Evolutionary conservation across 495 filamentous ascomycete genomes (phyloP).

Genomic region (Xylaria venustula): DNA sequence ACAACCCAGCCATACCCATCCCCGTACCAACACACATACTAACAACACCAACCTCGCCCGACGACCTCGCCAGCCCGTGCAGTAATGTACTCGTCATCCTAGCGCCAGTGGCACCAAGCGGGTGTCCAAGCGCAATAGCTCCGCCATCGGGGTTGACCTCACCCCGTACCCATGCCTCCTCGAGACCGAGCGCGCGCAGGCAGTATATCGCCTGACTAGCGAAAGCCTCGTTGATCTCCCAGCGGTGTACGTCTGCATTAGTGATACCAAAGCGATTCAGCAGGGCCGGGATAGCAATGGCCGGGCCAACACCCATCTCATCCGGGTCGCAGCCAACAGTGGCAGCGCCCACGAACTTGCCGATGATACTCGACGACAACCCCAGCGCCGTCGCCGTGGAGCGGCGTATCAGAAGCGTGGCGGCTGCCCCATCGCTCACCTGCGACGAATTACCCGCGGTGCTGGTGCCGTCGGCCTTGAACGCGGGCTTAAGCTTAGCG

Average conservation of each 20-base stretch:
- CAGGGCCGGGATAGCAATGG: slow-evolving; percentile 80
- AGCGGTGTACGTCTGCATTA: slow-evolving; percentile 73
- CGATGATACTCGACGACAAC: slow-evolving; percentile 65
- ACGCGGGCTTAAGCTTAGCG: slow-evolving; percentile 79
- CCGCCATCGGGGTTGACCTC: slow-evolving; percentile 90
- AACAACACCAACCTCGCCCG: slow-evolving; percentile 66
- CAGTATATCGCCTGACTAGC: slow-evolving; percentile 86
- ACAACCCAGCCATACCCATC: slow-evolving; percentile 88
- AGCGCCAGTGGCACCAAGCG: slow-evolving; percentile 87
- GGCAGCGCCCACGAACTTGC: slow-evolving; percentile 71
- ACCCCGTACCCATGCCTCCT: slow-evolving; percentile 55
- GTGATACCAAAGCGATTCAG: slow-evolving; percentile 62
- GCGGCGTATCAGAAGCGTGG: slow-evolving; percentile 78
- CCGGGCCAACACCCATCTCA: slow-evolving; percentile 92
- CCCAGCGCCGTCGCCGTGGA: slow-evolving; percentile 76
- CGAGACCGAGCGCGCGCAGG: slow-evolving; percentile 67
- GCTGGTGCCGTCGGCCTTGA: slow-evolving; percentile 65
- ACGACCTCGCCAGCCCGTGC: slow-evolving; percentile 57
- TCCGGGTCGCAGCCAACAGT: slow-evolving; percentile 78
- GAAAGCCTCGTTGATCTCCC: slow-evolving; percentile 97
- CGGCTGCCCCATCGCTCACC: slow-evolving; percentile 85
- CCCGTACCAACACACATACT: slow-evolving; percentile 91
- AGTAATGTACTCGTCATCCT: slow-evolving; percentile 76
- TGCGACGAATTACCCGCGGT: slow-evolving; percentile 89
- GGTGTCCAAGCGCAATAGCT: slow-evolving; percentile 90